A percentile compares a stretch with the other conserved stretches of the same genome.
Conservation (phyloP, 352 stramenopile species). For the Bremia lactucae region DNA sequence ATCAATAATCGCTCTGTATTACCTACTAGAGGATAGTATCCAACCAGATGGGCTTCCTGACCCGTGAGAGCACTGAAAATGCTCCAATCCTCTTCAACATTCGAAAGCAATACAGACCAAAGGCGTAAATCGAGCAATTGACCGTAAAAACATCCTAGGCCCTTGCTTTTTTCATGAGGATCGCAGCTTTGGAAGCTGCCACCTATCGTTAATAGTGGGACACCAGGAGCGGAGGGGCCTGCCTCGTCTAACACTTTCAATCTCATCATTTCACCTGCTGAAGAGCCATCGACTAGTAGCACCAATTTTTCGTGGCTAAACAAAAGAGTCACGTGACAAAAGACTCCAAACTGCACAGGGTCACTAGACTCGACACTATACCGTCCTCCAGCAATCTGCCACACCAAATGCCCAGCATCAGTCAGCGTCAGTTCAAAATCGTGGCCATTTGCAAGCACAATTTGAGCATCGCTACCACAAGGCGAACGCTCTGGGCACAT, state of each 20-base stretch:
- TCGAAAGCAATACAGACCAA: constrained; percentile 35
- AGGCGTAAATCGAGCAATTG: constrained; percentile 59
- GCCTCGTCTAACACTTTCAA: constrained; percentile 13
- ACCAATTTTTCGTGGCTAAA: constrained; percentile 27
- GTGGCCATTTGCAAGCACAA: constrained; percentile 45
- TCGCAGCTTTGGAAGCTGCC: constrained; percentile 31
- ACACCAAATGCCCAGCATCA: constrained; percentile 32
- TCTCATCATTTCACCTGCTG: constrained; percentile 27
- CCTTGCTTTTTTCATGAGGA: constrained; percentile 11
- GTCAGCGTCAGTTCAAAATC: constrained; percentile 49
- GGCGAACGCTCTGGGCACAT: constrained; percentile 25
- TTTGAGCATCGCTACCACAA: constrained; percentile 22
- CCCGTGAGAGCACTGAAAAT: constrained; percentile 24
- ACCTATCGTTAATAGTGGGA: constrained; percentile 36
- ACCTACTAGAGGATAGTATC: constrained; percentile 69
- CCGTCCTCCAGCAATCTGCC: constrained; percentile 31
- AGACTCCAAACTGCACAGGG: constrained; percentile 32
- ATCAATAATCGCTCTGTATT: constrained; percentile 50
- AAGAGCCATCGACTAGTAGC: constrained; percentile 36
- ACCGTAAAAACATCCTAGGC: constrained; percentile 41
- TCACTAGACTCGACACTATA: constrained; percentile 28
- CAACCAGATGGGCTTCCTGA: constrained; percentile 36
- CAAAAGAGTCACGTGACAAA: constrained; percentile 52
- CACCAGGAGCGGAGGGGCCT: constrained; percentile 14
- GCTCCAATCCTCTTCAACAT: constrained; percentile 22